These are phyloP conservation scores for Sclerotinia borealis DNA, from an alignment of 2,329 filamentous ascomycete genomes.

Conservation along the genomic window DNA sequence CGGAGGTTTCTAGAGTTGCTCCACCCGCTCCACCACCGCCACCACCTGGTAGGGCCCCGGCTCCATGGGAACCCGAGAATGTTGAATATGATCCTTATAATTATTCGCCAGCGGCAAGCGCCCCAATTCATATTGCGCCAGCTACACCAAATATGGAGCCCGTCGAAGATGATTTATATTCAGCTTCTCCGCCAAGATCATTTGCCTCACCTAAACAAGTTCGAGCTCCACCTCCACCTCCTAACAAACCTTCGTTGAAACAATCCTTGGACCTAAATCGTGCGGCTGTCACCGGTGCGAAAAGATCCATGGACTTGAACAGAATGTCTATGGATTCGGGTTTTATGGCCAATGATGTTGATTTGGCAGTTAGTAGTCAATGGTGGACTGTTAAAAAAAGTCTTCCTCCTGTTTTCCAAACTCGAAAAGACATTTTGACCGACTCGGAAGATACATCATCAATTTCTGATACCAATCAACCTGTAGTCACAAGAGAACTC, in stretches of 20 bases:
- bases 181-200: constrained; percentile 31
- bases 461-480: constrained; percentile 62
- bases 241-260: constrained; percentile 38
- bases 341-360: constrained; percentile 82
- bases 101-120: constrained; percentile 34
- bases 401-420: constrained; percentile 75
- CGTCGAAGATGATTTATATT: constrained; percentile 32
- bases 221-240: constrained; percentile 41
- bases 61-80: constrained; percentile 53
- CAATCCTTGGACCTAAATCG: constrained; percentile 62
- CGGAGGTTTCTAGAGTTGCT: constrained; percentile 63
- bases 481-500: constrained; percentile 69
- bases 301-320: constrained; percentile 60
- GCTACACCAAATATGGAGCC: constrained; percentile 20
- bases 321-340: constrained; percentile 73
- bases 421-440: constrained; percentile 73
- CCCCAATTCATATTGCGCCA: constrained; percentile 15
- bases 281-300: constrained; percentile 36
- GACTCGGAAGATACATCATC: constrained; percentile 75
- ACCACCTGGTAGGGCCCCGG: constrained; percentile 29
- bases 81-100: constrained; percentile 68
- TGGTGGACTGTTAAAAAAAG: constrained; percentile 86
- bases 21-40: constrained; percentile 53
- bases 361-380: constrained; percentile 63
- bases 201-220: constrained; percentile 32